Base-by-base conservation (phyloP, 139 green algal genomes). In the Chara braunii region DNA sequence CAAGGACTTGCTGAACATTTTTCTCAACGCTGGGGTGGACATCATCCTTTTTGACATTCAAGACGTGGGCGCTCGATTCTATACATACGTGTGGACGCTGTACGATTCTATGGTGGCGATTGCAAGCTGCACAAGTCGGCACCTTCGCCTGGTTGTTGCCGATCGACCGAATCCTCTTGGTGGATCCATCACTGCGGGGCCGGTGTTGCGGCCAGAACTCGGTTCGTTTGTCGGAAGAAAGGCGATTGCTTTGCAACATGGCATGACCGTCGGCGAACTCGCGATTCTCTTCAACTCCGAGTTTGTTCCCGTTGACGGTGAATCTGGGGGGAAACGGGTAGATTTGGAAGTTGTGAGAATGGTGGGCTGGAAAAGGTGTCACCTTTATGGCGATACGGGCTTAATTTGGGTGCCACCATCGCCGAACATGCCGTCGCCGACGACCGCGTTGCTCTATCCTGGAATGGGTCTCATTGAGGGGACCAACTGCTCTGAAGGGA, bases 41-140 rank as follows among this genome's bases (percentile, higher is more conserved):
- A 45, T 66, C 8, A 11, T 83, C 11, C 32, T 84, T n/a, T 61
- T 83, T 45, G 77, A 83, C 77, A 53, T 83, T 11, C 77, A 83
- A 14, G 77, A 83, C 50, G 60, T 82, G 3, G 77, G 77, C 31
- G 68, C 50, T 6, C 69, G 78, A 1, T 84, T 84, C 45, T 84
- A 84, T 57, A 84, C 78, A 3, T 84, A 84, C 68, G 68, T 84
- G 12, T 84, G 78, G 78, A 81, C 67, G 36, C 45, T 84, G 12
- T 84, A 84, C 51, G 78, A 83, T 59, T 60, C 56, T 24, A 35
- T 84, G 60, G 78, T 84, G 3, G 78, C 78, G 29, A n/a, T n/a
- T n/a, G 55, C 70, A n/a, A 75, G 75, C 7, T 26, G 63, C 12
- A 23, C 1, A 7, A n/a, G 48, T 2, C 14, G 32, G 6, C 6